These are phyloP conservation scores for Penicillium sp. DNA, from an alignment of 2,329 filamentous ascomycete species.

Conservation along the genomic window DNA sequence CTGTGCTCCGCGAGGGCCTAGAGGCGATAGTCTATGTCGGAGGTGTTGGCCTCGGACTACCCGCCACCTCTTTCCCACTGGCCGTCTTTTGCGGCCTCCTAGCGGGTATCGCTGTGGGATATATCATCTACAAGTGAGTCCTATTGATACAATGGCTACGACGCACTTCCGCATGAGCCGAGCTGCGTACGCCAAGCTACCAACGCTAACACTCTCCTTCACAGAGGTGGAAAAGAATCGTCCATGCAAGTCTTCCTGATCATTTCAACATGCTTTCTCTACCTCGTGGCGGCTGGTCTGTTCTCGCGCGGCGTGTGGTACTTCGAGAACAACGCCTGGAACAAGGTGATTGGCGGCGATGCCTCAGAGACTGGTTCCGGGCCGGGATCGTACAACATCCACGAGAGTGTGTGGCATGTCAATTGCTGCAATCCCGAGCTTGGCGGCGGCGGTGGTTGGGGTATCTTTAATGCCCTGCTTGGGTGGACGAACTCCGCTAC, in stretches of 20 bases:
- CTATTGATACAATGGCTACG: not conserved
- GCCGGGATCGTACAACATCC: conserved; percentile 75
- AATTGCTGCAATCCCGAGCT: conserved; percentile 75
- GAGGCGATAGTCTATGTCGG: conserved; percentile 85
- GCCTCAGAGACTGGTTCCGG: conserved; percentile 62
- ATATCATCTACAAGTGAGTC: conserved; percentile 71
- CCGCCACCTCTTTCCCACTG: conserved; percentile 72
- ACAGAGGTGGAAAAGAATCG: conserved; percentile 60
- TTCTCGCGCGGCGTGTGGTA: conserved; percentile 75
- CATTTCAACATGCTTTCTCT: conserved; percentile 75
- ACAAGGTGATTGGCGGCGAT: conserved; percentile 41
- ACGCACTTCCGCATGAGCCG: too few species aligned
- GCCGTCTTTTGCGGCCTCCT: conserved; percentile 69
- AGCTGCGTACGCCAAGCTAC: not conserved
- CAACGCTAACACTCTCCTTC: not conserved
- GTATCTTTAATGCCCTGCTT: conserved; percentile 78
- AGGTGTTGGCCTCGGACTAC: conserved; percentile 73
- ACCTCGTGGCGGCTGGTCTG: conserved; percentile 77
- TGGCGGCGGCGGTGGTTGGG: conserved; percentile 75
- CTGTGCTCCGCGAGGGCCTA: conserved; percentile 79
- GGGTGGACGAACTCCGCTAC: conserved; percentile 88
- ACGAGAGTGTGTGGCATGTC: conserved; percentile 75
- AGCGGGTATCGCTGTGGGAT: conserved; percentile 67
- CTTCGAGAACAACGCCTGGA: conserved; percentile 63
- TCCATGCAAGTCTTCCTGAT: conserved; percentile 76